Evolutionary conservation across 805 yeast genomes (phyloP), one percentile per base, ranked within the genome.

Genomic region (Candida koratica): DNA sequence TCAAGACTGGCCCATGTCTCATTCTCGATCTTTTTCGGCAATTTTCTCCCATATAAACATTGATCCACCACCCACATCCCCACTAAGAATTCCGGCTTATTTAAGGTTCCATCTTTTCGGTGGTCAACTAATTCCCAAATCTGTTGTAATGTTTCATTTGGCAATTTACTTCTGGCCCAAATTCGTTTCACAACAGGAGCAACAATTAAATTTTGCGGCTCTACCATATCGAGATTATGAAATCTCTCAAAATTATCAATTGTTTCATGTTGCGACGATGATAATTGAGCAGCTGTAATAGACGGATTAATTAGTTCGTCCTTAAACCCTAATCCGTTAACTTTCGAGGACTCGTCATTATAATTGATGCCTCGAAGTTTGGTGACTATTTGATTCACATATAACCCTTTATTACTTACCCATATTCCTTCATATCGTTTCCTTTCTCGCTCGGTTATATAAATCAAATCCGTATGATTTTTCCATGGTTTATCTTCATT

Each of bases 41-140:
- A 62, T 55, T 93, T 93, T 25, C 95, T 69, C 0, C 98, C 98
- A 54, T 90, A 93, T 10, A 93, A 67, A 53, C 96, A 85, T 60
- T 93, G 98, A 57, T 93, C 99, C 2, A 93, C 89, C 4, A 89
- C 60, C 98, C 98, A 93, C 84, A 85, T 89, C 0, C 98, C 98
- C n/a, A 89, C 90, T 20, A 90, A 63, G 50, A 93, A 93, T 44
- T 89, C 90, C 24, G 79, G 81, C 43, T 85, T 75, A 46, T 80
- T 82, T 37, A 93, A 63, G 1, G 84, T 75, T 0, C 95, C 95
- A 54, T 84, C 93, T 30, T 65, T 58, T 46, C 79, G 56, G 37
- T 61, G 70, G 53, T 75, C 86, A 4, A 89, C 90, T 48, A 82
- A 66, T 32, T 77, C 74, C 87, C 87, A 86, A 18, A 81, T 79